A percentile compares a stretch with the other conserved stretches of the same genome.
Evolutionary conservation across 345 rosid genomes (phyloP).

Genomic region (Boechera divaricarpa): DNA sequence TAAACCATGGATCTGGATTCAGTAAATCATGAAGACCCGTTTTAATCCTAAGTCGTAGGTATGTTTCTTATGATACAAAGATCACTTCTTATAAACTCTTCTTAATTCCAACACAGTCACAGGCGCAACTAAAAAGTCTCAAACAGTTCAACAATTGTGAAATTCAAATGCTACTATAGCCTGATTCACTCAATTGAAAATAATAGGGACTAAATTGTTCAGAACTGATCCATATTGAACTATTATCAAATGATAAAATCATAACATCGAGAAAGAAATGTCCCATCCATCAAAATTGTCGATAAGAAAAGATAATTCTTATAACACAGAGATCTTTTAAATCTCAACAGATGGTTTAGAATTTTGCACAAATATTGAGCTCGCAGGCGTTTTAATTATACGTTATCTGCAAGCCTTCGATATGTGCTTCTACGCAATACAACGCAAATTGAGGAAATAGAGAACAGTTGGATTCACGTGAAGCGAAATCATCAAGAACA

Average conservation of each 20-base stretch:
- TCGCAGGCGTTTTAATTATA: slow-evolving; percentile 48
- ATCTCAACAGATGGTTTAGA: slow-evolving; percentile 38
- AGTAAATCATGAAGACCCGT: background rate
- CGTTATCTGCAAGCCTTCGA: slow-evolving; percentile 82
- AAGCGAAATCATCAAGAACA: background rate
- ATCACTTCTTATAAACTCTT: background rate
- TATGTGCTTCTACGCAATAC: slow-evolving; percentile 54
- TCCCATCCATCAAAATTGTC: slow-evolving; percentile 38
- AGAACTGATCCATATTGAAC: background rate
- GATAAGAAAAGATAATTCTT: slow-evolving; percentile 33
- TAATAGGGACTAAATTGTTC: background rate
- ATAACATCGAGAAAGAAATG: slow-evolving; percentile 12
- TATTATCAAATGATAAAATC: background rate
- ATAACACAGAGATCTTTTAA: slow-evolving; percentile 45
- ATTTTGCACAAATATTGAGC: slow-evolving; percentile 90
- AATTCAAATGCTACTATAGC: background rate
- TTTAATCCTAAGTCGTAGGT: background rate
- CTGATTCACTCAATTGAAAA: background rate
- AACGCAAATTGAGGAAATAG: background rate
- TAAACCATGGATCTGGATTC: background rate
- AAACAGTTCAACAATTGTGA: background rate
- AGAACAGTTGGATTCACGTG: background rate
- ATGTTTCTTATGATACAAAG: background rate
- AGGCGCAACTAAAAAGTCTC: background rate
- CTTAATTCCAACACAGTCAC: background rate